Evolutionary conservation across 2,329 filamentous ascomycete genomes (phyloP), one percentile per base, ranked within the genome.

Genomic region (Aspergillus sp.): DNA sequence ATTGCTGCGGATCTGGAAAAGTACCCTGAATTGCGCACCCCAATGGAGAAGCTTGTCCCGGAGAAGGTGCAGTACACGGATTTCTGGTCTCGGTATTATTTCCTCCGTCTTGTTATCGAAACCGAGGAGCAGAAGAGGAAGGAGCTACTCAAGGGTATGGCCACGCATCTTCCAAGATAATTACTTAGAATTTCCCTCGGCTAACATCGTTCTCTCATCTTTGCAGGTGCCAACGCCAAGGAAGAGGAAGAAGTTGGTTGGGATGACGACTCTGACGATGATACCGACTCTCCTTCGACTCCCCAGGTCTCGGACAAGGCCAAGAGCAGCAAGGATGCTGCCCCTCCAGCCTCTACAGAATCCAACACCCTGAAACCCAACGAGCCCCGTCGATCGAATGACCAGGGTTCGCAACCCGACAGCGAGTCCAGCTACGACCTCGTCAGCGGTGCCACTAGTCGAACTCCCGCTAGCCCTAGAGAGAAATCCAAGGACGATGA

Each of bases 61-160:
- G 92, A 93, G 74, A 85, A 86, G 66, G 90, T 97, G n/a, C 84
- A 93, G 35, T 99, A 99, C 69, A 83, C 81, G 52, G 85, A 89
- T 52, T 99, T 99, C 73, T 99, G 95, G 93, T 89, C 85, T 71
- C 84, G 95, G 56, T 99, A 99, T 76, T 98, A 98, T 74, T 99
- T 96, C 79, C 78, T 98, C 62, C 84, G 93, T 68, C 89, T 96
- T 69, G 91, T 95, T 15, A 90, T 99, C 62, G 93, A 98, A 79
- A 93, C 90, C 24, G 93, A 96, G 57, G 95, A 99, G 77, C 87
- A 89, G 68, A 87, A 91, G 73, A 84, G 95, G 73, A 87, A 89
- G 66, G 95, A 99, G 74, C 83, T 99, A 56, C 80, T 99, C 21
- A 96, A 96, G 77, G 93, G 93, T 96, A 80, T 62, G 83, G 35